phyloP scores from a whole-genome alignment of 75 land plant genomes.

The Chamaecyparis obtusa region DNA sequence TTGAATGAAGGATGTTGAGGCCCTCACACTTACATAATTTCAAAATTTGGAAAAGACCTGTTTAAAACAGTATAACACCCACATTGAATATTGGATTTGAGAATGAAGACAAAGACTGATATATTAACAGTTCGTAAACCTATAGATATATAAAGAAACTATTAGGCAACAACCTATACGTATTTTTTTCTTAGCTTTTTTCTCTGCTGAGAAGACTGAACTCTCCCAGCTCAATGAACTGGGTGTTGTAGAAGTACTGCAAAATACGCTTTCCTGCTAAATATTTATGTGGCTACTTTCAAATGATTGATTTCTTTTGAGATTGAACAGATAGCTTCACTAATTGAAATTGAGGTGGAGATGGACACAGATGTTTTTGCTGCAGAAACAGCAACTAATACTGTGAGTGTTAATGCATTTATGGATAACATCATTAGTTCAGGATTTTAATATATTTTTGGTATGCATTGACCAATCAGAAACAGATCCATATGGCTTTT shows the following conservation, averaged over 20 bases:
- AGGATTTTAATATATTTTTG: neutral
- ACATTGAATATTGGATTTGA: no score
- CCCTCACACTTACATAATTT: no score
- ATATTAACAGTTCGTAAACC: no score
- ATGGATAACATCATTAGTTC: neutral
- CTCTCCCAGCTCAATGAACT: neutral
- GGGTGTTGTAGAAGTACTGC: neutral
- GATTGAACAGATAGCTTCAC: conserved; percentile 74
- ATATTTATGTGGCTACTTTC: neutral
- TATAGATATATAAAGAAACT: no score
- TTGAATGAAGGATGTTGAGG: no score
- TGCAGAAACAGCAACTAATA: conserved; percentile 78
- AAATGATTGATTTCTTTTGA: conserved; percentile 4
- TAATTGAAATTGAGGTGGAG: conserved; percentile 99
- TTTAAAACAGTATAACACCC: no score
- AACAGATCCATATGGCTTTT: neutral
- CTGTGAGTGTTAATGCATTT: conserved; percentile 40
- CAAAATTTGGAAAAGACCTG: no score
- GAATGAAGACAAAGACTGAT: no score
- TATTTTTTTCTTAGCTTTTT: no score
- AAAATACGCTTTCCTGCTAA: neutral
- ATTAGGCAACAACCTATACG: no score
- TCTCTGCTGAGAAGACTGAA: no score
- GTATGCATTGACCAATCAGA: neutral
- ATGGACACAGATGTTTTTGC: conserved; percentile 94